A percentile compares a stretch with the other conserved stretches of the same genome.
These are phyloP conservation scores for Botrytis fabae DNA, from an alignment of 2,329 filamentous ascomycete genomes.

Conservation along the genomic window DNA sequence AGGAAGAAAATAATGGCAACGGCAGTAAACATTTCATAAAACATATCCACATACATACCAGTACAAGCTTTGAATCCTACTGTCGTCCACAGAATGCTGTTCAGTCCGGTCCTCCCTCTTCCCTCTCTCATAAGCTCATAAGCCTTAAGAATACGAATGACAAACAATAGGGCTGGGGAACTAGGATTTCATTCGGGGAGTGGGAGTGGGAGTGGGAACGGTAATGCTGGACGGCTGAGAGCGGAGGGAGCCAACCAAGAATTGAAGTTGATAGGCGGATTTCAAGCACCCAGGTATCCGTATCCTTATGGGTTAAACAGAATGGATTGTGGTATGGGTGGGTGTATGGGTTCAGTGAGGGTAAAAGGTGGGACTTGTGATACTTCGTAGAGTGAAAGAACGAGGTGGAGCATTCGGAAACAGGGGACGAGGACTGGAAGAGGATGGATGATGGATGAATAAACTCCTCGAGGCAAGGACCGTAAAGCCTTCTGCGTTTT, in stretches of 20 bases:
- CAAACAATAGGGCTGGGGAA: conserved; percentile 18
- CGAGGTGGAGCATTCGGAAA: conserved; percentile 1
- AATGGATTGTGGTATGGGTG: neutral
- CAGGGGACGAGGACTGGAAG: neutral
- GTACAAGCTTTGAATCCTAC: neutral
- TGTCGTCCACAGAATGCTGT: neutral
- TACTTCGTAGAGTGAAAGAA: neutral
- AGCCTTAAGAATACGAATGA: conserved; percentile 11
- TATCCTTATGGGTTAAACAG: conserved; percentile 2
- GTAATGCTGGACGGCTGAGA: neutral
- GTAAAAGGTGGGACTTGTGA: neutral
- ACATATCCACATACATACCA: neutral
- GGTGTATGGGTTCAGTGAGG: neutral
- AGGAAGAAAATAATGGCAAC: neutral
- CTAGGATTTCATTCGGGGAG: conserved; percentile 8
- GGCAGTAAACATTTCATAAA: neutral
- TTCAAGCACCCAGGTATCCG: neutral
- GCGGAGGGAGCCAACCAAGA: neutral
- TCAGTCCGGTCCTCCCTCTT: neutral
- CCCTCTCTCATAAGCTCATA: neutral
- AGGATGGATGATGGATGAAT: neutral
- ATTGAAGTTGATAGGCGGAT: neutral
- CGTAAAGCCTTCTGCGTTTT: neutral
- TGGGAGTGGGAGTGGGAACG: conserved; percentile 9
- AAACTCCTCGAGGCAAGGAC: neutral